phyloP scores from a whole-genome alignment of 441 rosid genomes.

The Gossypium lobatum region DNA sequence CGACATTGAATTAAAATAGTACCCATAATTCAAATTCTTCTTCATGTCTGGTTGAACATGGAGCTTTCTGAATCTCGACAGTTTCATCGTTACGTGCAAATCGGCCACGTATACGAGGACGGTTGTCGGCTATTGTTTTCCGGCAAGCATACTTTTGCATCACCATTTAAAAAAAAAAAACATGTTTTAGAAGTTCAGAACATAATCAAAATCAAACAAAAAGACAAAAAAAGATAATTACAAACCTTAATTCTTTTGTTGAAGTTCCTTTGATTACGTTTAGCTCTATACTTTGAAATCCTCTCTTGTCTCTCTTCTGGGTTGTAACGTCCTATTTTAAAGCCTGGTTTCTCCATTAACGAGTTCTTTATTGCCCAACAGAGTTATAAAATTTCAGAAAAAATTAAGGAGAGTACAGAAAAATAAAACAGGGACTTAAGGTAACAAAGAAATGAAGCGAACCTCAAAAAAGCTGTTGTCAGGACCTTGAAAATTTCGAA shows the following conservation, averaged over 20 bases:
- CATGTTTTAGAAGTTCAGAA: slow-evolving; percentile 8
- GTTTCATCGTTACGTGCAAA: slow-evolving; percentile 84
- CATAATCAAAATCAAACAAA: not conserved
- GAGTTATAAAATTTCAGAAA: not conserved
- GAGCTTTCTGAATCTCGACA: slow-evolving; percentile 46
- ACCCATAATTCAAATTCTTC: slow-evolving; percentile 70
- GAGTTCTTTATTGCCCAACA: slow-evolving; percentile 33
- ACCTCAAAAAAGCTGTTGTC: slow-evolving; percentile 54
- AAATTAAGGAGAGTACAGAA: not conserved
- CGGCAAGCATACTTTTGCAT: slow-evolving; percentile 72
- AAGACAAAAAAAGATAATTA: not conserved
- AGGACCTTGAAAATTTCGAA: slow-evolving; percentile 40
- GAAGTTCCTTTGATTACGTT: slow-evolving; percentile 81
- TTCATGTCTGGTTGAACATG: slow-evolving; percentile 43
- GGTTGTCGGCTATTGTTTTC: slow-evolving; percentile 88
- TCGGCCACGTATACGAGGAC: slow-evolving; percentile 90
- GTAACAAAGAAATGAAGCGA: not conserved
- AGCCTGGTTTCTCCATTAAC: slow-evolving; percentile 42
- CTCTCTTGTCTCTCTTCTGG: slow-evolving; percentile 81
- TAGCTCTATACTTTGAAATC: slow-evolving; percentile 87
- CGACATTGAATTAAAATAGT: not conserved
- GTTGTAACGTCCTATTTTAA: slow-evolving; percentile 69
- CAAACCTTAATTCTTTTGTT: slow-evolving; percentile 80
- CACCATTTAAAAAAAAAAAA: not conserved
- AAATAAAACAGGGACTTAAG: not conserved